phyloP scores from a whole-genome alignment of 2,329 filamentous ascomycete genomes.

The Epichloe hybrida region DNA sequence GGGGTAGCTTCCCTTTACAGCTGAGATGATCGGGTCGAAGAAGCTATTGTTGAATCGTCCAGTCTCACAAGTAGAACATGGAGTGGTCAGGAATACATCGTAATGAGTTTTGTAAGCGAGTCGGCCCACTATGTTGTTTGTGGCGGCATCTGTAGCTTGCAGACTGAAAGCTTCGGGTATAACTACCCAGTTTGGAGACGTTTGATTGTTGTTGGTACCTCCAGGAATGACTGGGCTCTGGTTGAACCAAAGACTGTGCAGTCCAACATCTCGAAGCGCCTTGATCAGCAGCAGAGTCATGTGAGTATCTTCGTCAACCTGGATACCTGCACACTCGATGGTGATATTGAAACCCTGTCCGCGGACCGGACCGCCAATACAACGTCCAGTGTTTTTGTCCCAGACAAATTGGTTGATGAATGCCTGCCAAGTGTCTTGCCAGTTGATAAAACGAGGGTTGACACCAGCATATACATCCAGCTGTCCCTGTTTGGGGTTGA shows the following conservation, averaged over 20 bases:
- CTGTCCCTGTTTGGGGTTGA: slow-evolving; percentile 15
- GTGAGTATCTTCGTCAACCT: slow-evolving; percentile 25
- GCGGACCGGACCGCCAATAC: slow-evolving; percentile 18
- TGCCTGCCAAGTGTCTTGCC: slow-evolving; percentile 24
- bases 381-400: slow-evolving; percentile 23
- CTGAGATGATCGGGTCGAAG: slow-evolving; percentile 24
- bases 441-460: slow-evolving; percentile 27
- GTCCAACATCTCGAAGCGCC: slow-evolving; percentile 23
- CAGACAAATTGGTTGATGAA: slow-evolving; percentile 28
- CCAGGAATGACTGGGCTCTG: slow-evolving; percentile 25
- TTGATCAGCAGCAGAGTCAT: slow-evolving; percentile 27
- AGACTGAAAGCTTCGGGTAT: slow-evolving; percentile 26
- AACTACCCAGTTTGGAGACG: slow-evolving; percentile 22
- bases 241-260: slow-evolving; percentile 27
- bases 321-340: slow-evolving; percentile 23
- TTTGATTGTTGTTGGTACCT: slow-evolving; percentile 15
- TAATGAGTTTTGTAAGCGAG: slow-evolving; percentile 25
- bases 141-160: slow-evolving; percentile 19
- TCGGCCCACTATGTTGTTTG: slow-evolving; percentile 20
- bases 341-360: slow-evolving; percentile 24
- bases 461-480: slow-evolving; percentile 20
- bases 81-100: slow-evolving; percentile 22
- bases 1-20: slow-evolving; percentile 26
- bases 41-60: slow-evolving; percentile 22
- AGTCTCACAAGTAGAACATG: slow-evolving; percentile 23